A percentile compares a stretch with the other conserved stretches of the same genome.
phyloP scores from a whole-genome alignment of 2,329 filamentous ascomycete species.

The Fusarium citri region DNA sequence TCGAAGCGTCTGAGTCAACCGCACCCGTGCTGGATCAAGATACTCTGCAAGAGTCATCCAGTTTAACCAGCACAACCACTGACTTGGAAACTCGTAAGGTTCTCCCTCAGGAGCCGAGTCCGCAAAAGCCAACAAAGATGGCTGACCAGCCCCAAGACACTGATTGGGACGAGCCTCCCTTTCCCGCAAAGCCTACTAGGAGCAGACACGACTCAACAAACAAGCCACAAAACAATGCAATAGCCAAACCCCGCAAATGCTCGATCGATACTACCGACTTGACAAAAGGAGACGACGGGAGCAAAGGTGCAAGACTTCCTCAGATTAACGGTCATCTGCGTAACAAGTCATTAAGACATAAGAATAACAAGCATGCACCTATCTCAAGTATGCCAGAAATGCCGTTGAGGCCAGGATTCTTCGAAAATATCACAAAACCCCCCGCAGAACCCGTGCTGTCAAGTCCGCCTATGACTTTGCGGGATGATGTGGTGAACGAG shows the following conservation, averaged over 20 bases:
- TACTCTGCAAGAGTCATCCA: not conserved
- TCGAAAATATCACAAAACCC: slow-evolving; percentile 53
- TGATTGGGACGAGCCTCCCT: slow-evolving; percentile 6
- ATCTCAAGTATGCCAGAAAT: slow-evolving; percentile 51
- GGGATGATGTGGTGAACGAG: slow-evolving; percentile 9
- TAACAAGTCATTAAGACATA: slow-evolving; percentile 53
- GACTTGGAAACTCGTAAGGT: not conserved
- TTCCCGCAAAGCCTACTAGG: slow-evolving; percentile 12
- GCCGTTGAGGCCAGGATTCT: slow-evolving; percentile 53
- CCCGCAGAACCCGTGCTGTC: slow-evolving; percentile 13
- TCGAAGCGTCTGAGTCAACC: slow-evolving; percentile 7
- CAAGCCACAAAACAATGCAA: slow-evolving; percentile 22
- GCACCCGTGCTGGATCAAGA: not conserved
- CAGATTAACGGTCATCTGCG: slow-evolving; percentile 47
- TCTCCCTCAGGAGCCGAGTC: not conserved
- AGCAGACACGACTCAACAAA: slow-evolving; percentile 17
- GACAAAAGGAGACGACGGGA: slow-evolving; percentile 45
- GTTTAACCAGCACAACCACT: not conserved
- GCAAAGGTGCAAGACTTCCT: slow-evolving; percentile 47
- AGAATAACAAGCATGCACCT: slow-evolving; percentile 44
- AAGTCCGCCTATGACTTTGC: not conserved
- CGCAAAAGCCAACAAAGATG: not conserved
- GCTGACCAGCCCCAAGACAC: slow-evolving; percentile 3
- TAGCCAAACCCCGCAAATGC: slow-evolving; percentile 48
- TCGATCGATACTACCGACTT: slow-evolving; percentile 50